Evolutionary conservation across 129 eudicot genomes (phyloP).

Genomic region (Lactuca sativa): DNA sequence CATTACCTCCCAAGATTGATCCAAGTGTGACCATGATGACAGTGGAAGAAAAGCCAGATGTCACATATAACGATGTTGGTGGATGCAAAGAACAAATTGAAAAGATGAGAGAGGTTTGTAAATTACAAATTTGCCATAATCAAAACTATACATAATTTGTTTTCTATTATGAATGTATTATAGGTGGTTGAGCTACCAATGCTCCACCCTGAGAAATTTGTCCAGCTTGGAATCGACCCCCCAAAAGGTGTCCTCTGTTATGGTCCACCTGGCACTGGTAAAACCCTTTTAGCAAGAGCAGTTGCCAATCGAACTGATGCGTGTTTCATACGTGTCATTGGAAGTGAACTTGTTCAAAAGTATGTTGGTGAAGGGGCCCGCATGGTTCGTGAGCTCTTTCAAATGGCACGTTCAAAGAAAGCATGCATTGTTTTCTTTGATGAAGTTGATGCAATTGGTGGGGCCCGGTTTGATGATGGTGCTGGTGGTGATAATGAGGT

Average conservation of each 20-base stretch:
- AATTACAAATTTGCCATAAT: not conserved
- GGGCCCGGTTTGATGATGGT: conserved; percentile 95
- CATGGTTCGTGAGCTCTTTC: conserved; percentile 97
- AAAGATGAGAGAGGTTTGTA: conserved; percentile 90
- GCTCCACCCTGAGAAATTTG: conserved; percentile 99
- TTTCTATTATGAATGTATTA: not conserved
- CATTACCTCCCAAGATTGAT: conserved; percentile 96
- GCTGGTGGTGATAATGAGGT: conserved; percentile 98
- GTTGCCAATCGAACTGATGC: conserved; percentile 97
- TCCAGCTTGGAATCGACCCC: conserved; percentile 97
- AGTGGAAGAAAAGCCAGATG: conserved; percentile 98
- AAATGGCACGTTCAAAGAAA: conserved; percentile 99
- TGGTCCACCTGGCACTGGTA: conserved; percentile 99
- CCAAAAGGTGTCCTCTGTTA: conserved; percentile 99
- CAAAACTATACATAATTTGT: not conserved
- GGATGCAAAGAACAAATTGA: conserved; percentile 99
- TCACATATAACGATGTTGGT: conserved; percentile 96
- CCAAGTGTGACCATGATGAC: conserved; percentile 99
- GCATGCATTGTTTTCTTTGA: conserved; percentile 92
- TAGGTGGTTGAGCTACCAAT: conserved; percentile 98
- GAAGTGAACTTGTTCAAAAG: conserved; percentile 91
- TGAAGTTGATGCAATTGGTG: conserved; percentile 98
- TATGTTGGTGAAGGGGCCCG: conserved; percentile 99
- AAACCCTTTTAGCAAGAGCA: conserved; percentile 94
- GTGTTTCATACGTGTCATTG: conserved; percentile 92